These are phyloP conservation scores for Kitagawia praeruptora DNA, from an alignment of 129 eudicot species.

Conservation along the genomic window DNA sequence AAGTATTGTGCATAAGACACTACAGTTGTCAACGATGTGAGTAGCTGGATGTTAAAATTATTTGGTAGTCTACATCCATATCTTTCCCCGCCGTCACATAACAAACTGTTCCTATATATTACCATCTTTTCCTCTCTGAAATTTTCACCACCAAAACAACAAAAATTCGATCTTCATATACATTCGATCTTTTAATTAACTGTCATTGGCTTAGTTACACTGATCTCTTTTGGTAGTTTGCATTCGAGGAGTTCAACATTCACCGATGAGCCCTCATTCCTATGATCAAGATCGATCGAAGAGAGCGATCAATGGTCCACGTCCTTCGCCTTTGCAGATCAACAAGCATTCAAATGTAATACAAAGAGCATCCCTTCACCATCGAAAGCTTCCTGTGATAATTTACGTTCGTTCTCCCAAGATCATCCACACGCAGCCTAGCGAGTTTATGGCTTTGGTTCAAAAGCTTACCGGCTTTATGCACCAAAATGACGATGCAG, in stretches of 20 bases:
- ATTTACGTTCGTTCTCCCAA: slow-evolving; percentile 56
- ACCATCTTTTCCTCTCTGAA: background rate
- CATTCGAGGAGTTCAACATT: background rate
- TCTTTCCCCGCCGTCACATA: background rate
- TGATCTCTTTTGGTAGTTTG: too few relatives aligned
- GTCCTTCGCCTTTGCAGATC: slow-evolving; percentile 46
- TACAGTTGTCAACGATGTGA: slow-evolving; percentile 23
- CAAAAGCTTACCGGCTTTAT: slow-evolving; percentile 32
- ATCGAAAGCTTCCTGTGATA: slow-evolving; percentile 35
- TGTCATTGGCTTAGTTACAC: too few relatives aligned
- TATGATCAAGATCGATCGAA: background rate
- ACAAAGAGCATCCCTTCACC: slow-evolving; percentile 21
- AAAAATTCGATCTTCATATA: too few relatives aligned
- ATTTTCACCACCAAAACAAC: background rate
- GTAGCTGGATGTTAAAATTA: slow-evolving; percentile 8
- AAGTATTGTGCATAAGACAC: background rate
- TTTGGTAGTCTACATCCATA: background rate
- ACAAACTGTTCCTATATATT: slow-evolving; percentile 8
- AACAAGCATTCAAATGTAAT: slow-evolving; percentile 31
- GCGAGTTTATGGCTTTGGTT: slow-evolving; percentile 65
- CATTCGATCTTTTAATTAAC: too few relatives aligned
- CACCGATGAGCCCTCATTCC: slow-evolving; percentile 16
- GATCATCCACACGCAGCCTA: slow-evolving; percentile 47
- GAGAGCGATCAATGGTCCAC: slow-evolving; percentile 33
- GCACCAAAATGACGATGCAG: background rate